phyloP scores from a whole-genome alignment of 1,284 basidiomycete genomes.

The Anthracocystis walkeri region DNA sequence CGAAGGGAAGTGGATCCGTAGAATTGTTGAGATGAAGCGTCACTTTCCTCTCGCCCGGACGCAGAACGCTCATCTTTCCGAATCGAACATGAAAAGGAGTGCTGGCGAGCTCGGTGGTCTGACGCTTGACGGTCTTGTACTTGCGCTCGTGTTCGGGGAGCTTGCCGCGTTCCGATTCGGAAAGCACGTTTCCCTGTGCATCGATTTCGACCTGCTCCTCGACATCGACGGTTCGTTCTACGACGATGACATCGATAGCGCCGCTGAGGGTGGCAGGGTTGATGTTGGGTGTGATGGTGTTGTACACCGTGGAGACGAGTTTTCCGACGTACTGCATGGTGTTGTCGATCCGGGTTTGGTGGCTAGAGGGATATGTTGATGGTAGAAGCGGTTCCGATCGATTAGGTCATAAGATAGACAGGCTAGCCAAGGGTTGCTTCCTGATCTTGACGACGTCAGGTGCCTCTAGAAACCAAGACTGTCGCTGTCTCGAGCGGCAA shows the following conservation, averaged over 20 bases:
- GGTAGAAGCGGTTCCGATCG: background rate
- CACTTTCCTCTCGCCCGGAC: constrained; percentile 92
- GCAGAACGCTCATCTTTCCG: constrained; percentile 95
- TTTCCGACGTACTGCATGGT: constrained; percentile 69
- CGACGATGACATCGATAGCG: constrained; percentile 70
- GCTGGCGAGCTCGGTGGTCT: constrained; percentile 78
- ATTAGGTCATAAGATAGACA: too few relatives aligned
- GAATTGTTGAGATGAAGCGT: constrained; percentile 65
- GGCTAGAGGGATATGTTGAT: background rate
- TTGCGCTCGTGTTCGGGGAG: constrained; percentile 34
- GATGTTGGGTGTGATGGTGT: constrained; percentile 69
- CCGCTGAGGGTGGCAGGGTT: constrained; percentile 69
- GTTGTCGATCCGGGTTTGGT: background rate
- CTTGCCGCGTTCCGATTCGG: constrained; percentile 16
- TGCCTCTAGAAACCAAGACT: background rate
- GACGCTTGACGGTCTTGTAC: constrained; percentile 40
- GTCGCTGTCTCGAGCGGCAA: constrained; percentile 8
- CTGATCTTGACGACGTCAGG: too few relatives aligned
- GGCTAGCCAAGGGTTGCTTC: too few relatives aligned
- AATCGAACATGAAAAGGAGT: constrained; percentile 98
- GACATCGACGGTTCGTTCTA: constrained; percentile 71
- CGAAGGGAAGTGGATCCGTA: constrained; percentile 80
- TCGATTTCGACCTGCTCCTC: constrained; percentile 73
- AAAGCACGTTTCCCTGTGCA: constrained; percentile 22
- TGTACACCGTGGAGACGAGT: constrained; percentile 68